Evolutionary conservation across 2,329 filamentous ascomycete genomes (phyloP), one percentile per base, ranked within the genome.

Genomic region (Claviceps citrina): DNA sequence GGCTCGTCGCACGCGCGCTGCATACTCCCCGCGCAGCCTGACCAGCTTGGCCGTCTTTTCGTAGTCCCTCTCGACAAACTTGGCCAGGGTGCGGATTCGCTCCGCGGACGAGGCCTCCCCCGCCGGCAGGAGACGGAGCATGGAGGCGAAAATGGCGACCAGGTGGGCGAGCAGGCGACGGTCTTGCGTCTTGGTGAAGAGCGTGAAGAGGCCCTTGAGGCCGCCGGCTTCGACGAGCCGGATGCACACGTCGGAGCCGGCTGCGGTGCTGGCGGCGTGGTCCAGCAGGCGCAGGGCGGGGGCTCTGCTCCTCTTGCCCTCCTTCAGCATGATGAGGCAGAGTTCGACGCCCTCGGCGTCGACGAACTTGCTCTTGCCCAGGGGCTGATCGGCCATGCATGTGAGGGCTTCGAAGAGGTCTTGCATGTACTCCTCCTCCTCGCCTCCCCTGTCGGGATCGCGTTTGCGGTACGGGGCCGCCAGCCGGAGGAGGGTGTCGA

Each of bases 51-150:
- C 63, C 28, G 85, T 75, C 66, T 96, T 96, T 49, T 80, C 84
- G 56, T 93, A 94, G 47, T 94, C 78, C 55, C 85, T 93, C 58
- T 98, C 91, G 15, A 94, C 81, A 52, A 96, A 96, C 54, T 98
- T 98, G 36, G 87, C 89, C 4, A 96, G 70, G 1, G 81, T 73
- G 4, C 91, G 76, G 49, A 96, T 93, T 5, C 91, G 74, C 25
- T 78, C 70, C 0, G 84, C 68, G 1, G 84, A 86, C 25, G 84
- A 76, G 13, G 77, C n/a, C n/a, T n/a, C n/a, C n/a, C n/a, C n/a
- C n/a, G n/a, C 82, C 0, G 87, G 86, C 1, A 98, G 61, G 4
- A 79, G 69, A 19, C 86, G 78, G 1, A 98, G 67, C 56, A 98
- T 71, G 0, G 82, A 84, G 1, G 83, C 75, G 46, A 96, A 86